phyloP scores from a whole-genome alignment of 2,329 filamentous ascomycete genomes.

The Chaetomiaceae sp. region DNA sequence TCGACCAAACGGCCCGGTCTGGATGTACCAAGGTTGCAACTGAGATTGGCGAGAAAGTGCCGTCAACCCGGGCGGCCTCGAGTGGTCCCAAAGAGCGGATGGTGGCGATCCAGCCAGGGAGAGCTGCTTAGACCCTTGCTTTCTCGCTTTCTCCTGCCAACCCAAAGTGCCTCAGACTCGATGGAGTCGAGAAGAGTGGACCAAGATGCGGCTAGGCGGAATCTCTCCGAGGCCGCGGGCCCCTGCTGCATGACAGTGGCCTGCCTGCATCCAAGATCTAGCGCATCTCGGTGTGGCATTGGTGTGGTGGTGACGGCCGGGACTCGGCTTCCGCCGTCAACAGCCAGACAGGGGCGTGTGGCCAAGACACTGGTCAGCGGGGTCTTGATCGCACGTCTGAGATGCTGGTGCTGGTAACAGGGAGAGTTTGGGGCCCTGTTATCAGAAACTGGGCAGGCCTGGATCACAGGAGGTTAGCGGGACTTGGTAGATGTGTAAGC shows the following conservation, averaged over 20 bases:
- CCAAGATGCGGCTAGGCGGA: not conserved
- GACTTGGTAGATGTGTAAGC: too few species aligned
- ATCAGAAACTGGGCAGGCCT: too few species aligned
- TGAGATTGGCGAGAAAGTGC: not conserved
- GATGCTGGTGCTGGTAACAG: too few species aligned
- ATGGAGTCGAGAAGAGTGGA: not conserved
- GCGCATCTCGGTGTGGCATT: not conserved
- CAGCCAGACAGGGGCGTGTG: not conserved
- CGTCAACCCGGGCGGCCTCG: not conserved
- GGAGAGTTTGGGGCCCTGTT: too few species aligned
- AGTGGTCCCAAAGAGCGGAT: not conserved
- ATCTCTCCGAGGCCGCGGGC: not conserved
- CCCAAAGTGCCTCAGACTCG: not conserved
- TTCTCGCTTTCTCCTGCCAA: not conserved
- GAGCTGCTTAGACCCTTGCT: not conserved
- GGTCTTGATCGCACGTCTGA: too few species aligned
- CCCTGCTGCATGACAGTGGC: not conserved
- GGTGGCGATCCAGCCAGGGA: constrained; percentile 4
- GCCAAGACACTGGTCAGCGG: too few species aligned
- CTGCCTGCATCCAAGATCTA: not conserved
- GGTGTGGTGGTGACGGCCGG: not conserved
- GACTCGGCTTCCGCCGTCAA: not conserved
- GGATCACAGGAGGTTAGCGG: too few species aligned
- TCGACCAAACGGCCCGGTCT: not conserved
- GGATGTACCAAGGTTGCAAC: not conserved